Conservation (phyloP, 1,139 yeast genomes). For the Candida sanyaensis region DNA sequence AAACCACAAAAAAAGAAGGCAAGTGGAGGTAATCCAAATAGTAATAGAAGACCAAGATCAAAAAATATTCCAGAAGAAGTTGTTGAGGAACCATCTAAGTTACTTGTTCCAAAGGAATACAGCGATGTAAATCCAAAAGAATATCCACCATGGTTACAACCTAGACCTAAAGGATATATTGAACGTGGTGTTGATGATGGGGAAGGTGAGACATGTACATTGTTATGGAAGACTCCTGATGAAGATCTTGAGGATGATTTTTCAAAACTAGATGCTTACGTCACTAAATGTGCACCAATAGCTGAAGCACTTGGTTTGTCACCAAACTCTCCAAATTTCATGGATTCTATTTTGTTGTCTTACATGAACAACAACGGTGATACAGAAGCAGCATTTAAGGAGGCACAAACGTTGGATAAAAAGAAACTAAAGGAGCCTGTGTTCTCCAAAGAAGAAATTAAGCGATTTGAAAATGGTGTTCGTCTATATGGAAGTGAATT, state of each 20-base stretch:
- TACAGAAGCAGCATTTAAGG: slow-evolving; percentile 42
- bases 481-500: slow-evolving; percentile 76
- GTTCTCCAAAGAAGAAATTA: slow-evolving; percentile 61
- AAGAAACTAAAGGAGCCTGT: slow-evolving; percentile 73
- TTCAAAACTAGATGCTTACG: slow-evolving; percentile 50
- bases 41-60: slow-evolving; percentile 14
- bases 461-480: slow-evolving; percentile 76
- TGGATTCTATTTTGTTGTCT: slow-evolving; percentile 66
- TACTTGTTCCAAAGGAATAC: slow-evolving; percentile 52
- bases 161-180: slow-evolving; percentile 76
- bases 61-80: slow-evolving; percentile 22
- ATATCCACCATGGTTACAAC: slow-evolving; percentile 76
- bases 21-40: slow-evolving; percentile 7
- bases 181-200: slow-evolving; percentile 81
- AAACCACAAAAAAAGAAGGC: slow-evolving; percentile 15
- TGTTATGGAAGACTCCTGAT: slow-evolving; percentile 65
- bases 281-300: slow-evolving; percentile 54
- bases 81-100: slow-evolving; percentile 31
- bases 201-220: slow-evolving; percentile 53
- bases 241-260: slow-evolving; percentile 32
- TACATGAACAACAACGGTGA: slow-evolving; percentile 57
- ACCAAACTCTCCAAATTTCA: slow-evolving; percentile 66
- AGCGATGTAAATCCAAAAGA: slow-evolving; percentile 42
- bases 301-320: slow-evolving; percentile 56
- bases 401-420: slow-evolving; percentile 49